Evolutionary conservation across 192 early-diverging fungal species (phyloP), one percentile per base, ranked within the genome.

Genomic region (Podila clonocystis): DNA sequence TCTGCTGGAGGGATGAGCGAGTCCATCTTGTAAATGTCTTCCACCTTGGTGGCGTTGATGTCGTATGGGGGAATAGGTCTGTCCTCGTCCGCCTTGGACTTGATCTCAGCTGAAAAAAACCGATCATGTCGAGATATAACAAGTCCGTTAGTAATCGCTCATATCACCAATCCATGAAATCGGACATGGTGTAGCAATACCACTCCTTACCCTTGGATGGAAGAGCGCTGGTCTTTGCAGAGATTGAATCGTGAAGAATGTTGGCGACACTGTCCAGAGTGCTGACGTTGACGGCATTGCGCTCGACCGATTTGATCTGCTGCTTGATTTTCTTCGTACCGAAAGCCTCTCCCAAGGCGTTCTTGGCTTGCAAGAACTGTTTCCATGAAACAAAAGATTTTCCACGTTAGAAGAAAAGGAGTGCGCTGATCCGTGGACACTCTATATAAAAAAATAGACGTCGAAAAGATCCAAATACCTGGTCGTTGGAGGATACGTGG

Each of bases 301-400:
- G 93, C 76, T 96, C 96, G 63, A 89, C 83, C 22, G 93, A 91
- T 19, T 88, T 88, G 68, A 98, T 93, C 68, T 91, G 86, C 63
- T 96, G 88, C 68, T 93, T 91, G 59, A 89, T 83, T 87, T 97
- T 97, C 86, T 95, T 94, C 64, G 93, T 96, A 73, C 97, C 97
- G 78, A 99, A 99, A 20, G 93, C 90, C 76, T 96, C 89, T 68
- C 97, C 97, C 60, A 99, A 86, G 62, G 88, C 85, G 72, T 92
- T 94, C 62, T 95, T 87, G 20, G 94, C 94, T 59, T 82, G 69
- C 62, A 86, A 34, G 31, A 89, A 88, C 85, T 89, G 84, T n/a
- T 74, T 48, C 34, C 67, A 65, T 48, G 55, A 70, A 22, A 55
- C 3, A 0, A 55, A 55, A 55, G 0, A 22, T 6, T 5, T 5